A percentile compares a stretch with the other conserved stretches of the same genome.
Conservation (phyloP, 371 early-diverging fungal species). For the Smittium culicis region DNA sequence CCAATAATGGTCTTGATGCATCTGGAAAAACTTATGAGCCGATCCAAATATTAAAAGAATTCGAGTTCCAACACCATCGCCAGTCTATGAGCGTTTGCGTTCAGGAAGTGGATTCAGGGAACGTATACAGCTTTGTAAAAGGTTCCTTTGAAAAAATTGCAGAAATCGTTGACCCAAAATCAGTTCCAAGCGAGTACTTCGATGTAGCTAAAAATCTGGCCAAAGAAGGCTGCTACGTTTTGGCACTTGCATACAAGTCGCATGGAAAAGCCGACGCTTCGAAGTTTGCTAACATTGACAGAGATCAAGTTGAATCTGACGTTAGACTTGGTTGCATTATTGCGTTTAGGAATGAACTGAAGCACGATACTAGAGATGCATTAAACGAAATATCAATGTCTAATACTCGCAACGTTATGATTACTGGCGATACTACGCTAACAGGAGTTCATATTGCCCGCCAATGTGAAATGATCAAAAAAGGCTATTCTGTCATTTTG, state of each 20-base stretch:
- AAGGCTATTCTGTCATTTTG: constrained; percentile 31
- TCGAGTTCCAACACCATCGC: constrained; percentile 72
- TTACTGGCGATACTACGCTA: constrained; percentile 83
- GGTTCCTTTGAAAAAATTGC: constrained; percentile 69
- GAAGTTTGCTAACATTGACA: constrained; percentile 32
- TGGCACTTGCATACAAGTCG: constrained; percentile 51
- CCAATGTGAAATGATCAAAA: constrained; percentile 53
- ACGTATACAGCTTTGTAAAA: constrained; percentile 59
- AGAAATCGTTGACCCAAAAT: constrained; percentile 35
- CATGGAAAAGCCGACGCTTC: constrained; percentile 31
- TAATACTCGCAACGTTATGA: constrained; percentile 68
- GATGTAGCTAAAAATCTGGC: constrained; percentile 40
- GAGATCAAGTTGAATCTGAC: constrained; percentile 54
- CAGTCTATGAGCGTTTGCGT: constrained; percentile 75
- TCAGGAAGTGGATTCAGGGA: constrained; percentile 37
- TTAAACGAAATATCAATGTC: constrained; percentile 61
- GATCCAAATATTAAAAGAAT: constrained; percentile 48
- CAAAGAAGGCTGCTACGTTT: constrained; percentile 61
- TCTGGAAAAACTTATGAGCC: constrained; percentile 15
- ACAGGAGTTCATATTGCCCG: constrained; percentile 79
- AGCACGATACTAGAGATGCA: constrained; percentile 56
- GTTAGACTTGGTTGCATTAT: constrained; percentile 55
- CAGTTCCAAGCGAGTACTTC: constrained; percentile 53
- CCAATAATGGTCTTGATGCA: constrained; percentile 16
- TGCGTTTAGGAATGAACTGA: constrained; percentile 77